Conservation (phyloP, 2,329 filamentous ascomycete species). For the Diaporthe vaccinii region DNA sequence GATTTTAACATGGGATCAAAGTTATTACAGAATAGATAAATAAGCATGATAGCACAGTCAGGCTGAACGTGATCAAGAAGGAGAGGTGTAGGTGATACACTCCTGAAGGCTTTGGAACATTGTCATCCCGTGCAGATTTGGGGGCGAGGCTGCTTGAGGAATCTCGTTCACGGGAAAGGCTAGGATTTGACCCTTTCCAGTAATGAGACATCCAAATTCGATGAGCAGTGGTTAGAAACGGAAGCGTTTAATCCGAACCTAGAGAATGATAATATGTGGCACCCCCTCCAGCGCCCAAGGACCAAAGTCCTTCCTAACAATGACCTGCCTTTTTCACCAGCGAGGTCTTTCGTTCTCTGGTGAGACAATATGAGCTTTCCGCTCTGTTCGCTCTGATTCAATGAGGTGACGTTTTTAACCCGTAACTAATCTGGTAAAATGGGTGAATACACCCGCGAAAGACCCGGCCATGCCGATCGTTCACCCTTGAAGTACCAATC, state of each 20-base stretch:
- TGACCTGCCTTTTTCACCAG: background rate
- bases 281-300: background rate
- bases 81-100: background rate
- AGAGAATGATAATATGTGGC: background rate
- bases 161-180: background rate
- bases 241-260: background rate
- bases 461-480: slow-evolving; percentile 14
- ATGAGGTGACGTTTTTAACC: background rate
- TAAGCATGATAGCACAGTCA: background rate
- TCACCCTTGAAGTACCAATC: background rate
- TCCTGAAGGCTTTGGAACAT: background rate
- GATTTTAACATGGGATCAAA: background rate
- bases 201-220: background rate
- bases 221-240: background rate
- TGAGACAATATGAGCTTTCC: too few relatives aligned
- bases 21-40: background rate
- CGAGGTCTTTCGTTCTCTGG: background rate
- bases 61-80: background rate
- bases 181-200: background rate
- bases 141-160: background rate
- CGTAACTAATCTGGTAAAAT: slow-evolving; percentile 13
- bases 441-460: background rate
- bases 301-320: background rate
- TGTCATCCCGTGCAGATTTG: background rate
- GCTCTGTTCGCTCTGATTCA: background rate